A percentile compares a stretch with the other conserved stretches of the same genome.
These are phyloP conservation scores for Brassica carinata DNA, from an alignment of 345 rosid species.

Conservation along the genomic window DNA sequence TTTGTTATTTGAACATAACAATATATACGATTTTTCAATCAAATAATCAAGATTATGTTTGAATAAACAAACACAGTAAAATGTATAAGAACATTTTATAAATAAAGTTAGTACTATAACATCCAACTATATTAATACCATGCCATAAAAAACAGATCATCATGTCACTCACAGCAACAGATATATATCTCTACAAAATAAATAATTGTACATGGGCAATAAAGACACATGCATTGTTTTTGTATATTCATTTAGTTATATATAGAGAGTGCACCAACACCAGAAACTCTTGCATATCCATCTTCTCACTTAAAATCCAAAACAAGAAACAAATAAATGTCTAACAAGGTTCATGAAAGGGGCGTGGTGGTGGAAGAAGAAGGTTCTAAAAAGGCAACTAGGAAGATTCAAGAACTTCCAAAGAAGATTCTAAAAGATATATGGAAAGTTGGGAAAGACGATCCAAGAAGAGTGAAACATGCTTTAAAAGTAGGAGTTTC, in stretches of 20 bases:
- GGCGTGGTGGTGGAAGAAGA: constrained; percentile 33
- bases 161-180: background rate
- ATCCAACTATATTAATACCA: background rate
- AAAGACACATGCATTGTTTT: background rate
- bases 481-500: constrained; percentile 82
- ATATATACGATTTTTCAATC: background rate
- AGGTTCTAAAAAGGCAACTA: constrained; percentile 24
- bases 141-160: background rate
- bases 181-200: background rate
- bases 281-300: constrained; percentile 5
- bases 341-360: constrained; percentile 48
- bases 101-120: background rate
- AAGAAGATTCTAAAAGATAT: constrained; percentile 48
- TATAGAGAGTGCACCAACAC: background rate
- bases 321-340: constrained; percentile 28
- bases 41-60: background rate
- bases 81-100: background rate
- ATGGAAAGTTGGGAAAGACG: constrained; percentile 64
- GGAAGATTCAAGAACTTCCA: constrained; percentile 26
- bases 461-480: constrained; percentile 73
- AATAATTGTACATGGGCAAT: constrained; percentile 1
- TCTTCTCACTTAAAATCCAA: constrained; percentile 6
- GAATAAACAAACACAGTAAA: background rate
- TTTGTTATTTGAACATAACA: background rate
- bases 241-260: background rate